Evolutionary conservation across 2,329 filamentous ascomycete species (phyloP), one percentile per base, ranked within the genome.

Genomic region (Lasiodiplodia theobromae): DNA sequence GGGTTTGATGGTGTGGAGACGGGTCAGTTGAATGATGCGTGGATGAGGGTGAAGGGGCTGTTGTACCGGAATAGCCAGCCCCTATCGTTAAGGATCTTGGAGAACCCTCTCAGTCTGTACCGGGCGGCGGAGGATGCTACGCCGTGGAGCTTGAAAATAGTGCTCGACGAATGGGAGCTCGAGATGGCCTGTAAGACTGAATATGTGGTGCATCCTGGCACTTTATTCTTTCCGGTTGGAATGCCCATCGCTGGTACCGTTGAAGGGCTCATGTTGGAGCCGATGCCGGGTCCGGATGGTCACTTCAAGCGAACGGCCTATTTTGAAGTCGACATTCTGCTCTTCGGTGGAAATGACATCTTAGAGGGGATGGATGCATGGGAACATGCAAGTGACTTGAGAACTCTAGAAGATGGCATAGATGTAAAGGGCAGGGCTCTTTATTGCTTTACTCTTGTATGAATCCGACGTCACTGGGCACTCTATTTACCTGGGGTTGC

Each of bases 251-350:
- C 56, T 18, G 56, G 56, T 7, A 28, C 56, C 16, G 23, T 60
- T 10, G 56, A 60, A 44, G 56, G 56, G 11, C n/a, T 60, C 5
- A 7, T 60, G 8, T n/a, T 60, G 56, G 38, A 60, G 25, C 37
- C 37, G 23, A 10, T 60, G 5, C 37, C 38, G 38, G 21, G 25
- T 4, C 18, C 3, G 6, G 18, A n/a, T 4, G 37, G 23, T 12
- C 21, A 47, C 11, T 60, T 60, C 23, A 23, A 16, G 40, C 56
- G 56, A 8, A 28, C 38, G 16, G 56, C 37, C 4, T 60, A 25
- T 4, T 60, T 60, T 28, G 56, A 60, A 11, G 37, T 28, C 2
- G 56, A 60, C 47, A 28, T 60, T 28, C 2, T 37, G 37, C 21
- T n/a, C 12, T 11, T 10, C 14, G 16, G 18, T n/a, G 2, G 28